These are phyloP conservation scores for Cutaneotrichosporon sp. DNA, from an alignment of 1,284 basidiomycete genomes.

Conservation along the genomic window DNA sequence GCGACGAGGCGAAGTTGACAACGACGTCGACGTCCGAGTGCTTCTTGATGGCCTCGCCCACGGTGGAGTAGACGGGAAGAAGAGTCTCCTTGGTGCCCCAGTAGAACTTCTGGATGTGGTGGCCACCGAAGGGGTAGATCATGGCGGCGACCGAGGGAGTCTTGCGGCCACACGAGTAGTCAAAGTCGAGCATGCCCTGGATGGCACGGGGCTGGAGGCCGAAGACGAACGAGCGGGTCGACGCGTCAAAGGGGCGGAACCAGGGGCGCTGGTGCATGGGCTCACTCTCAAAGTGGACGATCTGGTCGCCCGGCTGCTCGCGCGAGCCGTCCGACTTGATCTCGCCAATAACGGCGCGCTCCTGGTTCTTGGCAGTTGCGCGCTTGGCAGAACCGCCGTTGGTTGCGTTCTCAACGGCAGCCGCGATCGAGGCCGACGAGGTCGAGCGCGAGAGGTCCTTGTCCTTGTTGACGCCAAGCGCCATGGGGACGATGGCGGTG, in stretches of 20 bases:
- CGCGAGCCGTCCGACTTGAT: conserved; percentile 69
- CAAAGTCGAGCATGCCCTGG: conserved; percentile 99
- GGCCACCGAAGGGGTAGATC: conserved; percentile 99
- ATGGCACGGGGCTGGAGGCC: conserved; percentile 99
- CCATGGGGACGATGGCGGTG: conserved; percentile 96
- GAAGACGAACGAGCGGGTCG: conserved; percentile 93
- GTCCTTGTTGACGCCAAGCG: conserved; percentile 70
- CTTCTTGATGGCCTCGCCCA: conserved; percentile 90
- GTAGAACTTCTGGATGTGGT: conserved; percentile 99
- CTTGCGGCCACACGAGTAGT: conserved; percentile 92
- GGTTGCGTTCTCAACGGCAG: conserved; percentile 39
- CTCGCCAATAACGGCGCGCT: conserved; percentile 60
- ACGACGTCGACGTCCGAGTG: conserved; percentile 96
- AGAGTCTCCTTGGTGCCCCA: conserved; percentile 99
- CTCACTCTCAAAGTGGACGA: conserved; percentile 68
- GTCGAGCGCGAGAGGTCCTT: conserved; percentile 53
- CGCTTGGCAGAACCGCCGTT: conserved; percentile 37
- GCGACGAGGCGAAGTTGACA: conserved; percentile 95
- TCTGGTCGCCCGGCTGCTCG: conserved; percentile 75
- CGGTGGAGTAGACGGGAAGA: conserved; percentile 91
- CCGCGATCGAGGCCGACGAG: conserved; percentile 43
- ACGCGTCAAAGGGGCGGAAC: conserved; percentile 86
- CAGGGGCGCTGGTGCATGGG: conserved; percentile 62
- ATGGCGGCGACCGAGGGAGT: conserved; percentile 97
- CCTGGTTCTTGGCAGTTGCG: conserved; percentile 29